These are phyloP conservation scores for Entonaema liquescens DNA, from an alignment of 495 filamentous ascomycete genomes.

Conservation along the genomic window DNA sequence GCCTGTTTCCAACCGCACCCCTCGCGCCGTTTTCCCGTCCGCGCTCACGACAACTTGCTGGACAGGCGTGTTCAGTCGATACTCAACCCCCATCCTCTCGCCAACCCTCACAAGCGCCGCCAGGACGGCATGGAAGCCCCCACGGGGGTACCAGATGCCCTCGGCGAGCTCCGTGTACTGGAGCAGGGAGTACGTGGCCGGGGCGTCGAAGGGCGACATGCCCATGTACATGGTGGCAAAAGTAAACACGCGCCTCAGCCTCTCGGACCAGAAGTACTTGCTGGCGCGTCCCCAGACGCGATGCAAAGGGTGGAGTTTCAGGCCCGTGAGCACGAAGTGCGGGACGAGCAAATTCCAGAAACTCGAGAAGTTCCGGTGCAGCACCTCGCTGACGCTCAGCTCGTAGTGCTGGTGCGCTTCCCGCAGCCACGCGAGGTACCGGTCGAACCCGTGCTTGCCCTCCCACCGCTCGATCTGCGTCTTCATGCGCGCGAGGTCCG, in stretches of 20 bases:
- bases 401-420: conserved; percentile 74
- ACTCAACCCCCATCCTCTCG: conserved; percentile 63
- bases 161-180: conserved; percentile 77
- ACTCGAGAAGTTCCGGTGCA: conserved; percentile 68
- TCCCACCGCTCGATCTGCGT: conserved; percentile 71
- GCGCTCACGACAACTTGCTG: conserved; percentile 55
- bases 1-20: conserved; percentile 62
- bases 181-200: conserved; percentile 73
- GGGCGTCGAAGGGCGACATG: conserved; percentile 77
- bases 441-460: conserved; percentile 68
- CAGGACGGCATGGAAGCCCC: conserved; percentile 71
- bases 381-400: conserved; percentile 65
- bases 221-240: conserved; percentile 83
- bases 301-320: conserved; percentile 70
- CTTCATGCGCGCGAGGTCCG: conserved; percentile 70
- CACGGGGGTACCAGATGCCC: conserved; percentile 77
- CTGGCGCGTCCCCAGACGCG: conserved; percentile 67
- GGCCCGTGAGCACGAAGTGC: conserved; percentile 59
- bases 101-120: conserved; percentile 65
- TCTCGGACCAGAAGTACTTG: conserved; percentile 71
- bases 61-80: conserved; percentile 63
- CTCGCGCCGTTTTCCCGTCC: conserved; percentile 58
- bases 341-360: conserved; percentile 60
- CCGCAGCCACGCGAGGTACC: conserved; percentile 67
- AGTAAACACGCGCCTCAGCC: conserved; percentile 71